Evolutionary conservation across 2,329 filamentous ascomycete genomes (phyloP), one percentile per base, ranked within the genome.

Genomic region (Alternaria brassicae): DNA sequence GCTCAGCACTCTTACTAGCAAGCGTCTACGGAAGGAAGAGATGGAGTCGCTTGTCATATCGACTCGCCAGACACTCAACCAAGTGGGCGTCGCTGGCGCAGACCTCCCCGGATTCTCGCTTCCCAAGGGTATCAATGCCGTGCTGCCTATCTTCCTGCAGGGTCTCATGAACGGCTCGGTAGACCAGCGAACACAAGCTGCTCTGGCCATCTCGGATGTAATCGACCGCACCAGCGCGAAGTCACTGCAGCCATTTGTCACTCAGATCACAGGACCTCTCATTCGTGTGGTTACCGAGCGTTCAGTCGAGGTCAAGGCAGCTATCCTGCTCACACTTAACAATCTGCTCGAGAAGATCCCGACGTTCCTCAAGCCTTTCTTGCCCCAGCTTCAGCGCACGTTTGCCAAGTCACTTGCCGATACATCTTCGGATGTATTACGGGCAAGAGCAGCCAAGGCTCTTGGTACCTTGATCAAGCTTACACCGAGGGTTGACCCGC

Each of bases 231-330:
- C 95, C 25, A 94, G 89, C 77, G 88, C 92, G 67, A 89, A 93
- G 59, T 89, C 93, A 19, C 83, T 99, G 63, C 96, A 95, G 79
- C 92, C 93, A 7, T 98, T 96, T 72, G 95, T 99, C 60, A 97
- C 94, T 28, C 93, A 97, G 74, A 97, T 99, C 69, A 98, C 96
- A 5, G 95, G 95, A 75, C 95, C 96, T 21, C 86, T 99, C 53
- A 99, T 99, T 78, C 91, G 95, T 85, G 94, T 98, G 21, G 93
- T 99, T 17, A 97, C 95, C 5, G 95, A 99, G 78, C 89, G 94
- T 63, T 97, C 95, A 3, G 93, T 93, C 2, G 96, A 99, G 51
- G 93, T 99, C 78, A 98, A 97, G 81, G 90, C 92, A 61, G 95
- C 95, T 40, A 97, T 99, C 76, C 83, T 99, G 61, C 85, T 96